A percentile compares a stretch with the other conserved stretches of the same genome.
Conservation (phyloP, 352 stramenopile genomes). For the Phytopythium helicoides region DNA sequence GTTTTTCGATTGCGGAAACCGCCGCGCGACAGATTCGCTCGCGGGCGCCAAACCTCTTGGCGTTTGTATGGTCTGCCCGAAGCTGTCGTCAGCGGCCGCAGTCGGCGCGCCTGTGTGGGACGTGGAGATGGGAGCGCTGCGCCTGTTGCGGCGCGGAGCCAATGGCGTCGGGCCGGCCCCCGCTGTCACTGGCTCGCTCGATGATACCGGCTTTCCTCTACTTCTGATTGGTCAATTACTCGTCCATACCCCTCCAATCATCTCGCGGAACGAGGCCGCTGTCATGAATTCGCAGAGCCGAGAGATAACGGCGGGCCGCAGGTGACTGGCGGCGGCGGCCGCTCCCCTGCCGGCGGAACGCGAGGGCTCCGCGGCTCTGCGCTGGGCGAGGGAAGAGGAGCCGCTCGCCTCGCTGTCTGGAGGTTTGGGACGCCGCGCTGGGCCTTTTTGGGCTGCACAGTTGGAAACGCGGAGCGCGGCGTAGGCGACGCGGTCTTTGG, state of each 20-base stretch:
- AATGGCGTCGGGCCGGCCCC: not conserved
- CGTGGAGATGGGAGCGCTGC: not conserved
- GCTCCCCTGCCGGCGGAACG: slow-evolving; percentile 2
- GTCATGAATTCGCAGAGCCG: not conserved
- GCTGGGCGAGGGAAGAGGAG: not conserved
- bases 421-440: not conserved
- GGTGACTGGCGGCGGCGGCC: not conserved
- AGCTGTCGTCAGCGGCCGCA: too few relatives aligned
- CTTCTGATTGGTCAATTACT: slow-evolving; percentile 6
- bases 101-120: too few relatives aligned
- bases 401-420: not conserved
- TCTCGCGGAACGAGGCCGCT: not conserved
- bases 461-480: slow-evolving; percentile 18
- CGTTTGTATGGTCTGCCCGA: too few relatives aligned
- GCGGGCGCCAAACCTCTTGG: too few relatives aligned
- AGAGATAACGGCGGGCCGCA: not conserved
- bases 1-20: too few relatives aligned
- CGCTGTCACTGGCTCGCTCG: slow-evolving; percentile 1
- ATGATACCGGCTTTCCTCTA: not conserved
- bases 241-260: slow-evolving; percentile 2
- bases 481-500: slow-evolving; percentile 3
- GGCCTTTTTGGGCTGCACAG: slow-evolving; percentile 12
- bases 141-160: not conserved
- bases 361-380: not conserved
- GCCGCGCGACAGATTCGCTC: too few relatives aligned